Conservation (phyloP, 306 rosid genomes). For the Pachyrhizus erosus region DNA sequence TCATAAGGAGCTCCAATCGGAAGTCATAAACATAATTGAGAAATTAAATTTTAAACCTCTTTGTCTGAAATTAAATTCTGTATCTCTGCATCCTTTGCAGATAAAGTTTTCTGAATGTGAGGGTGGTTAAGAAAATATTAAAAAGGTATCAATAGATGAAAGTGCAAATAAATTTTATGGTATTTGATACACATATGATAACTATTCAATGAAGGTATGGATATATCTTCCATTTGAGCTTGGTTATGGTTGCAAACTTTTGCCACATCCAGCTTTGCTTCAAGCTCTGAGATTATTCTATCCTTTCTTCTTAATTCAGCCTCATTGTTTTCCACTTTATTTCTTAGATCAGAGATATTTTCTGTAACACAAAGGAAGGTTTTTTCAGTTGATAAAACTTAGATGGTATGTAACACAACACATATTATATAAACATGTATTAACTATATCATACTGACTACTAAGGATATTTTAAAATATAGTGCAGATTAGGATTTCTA, state of each 20-base stretch:
- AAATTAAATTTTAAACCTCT: constrained; percentile 57
- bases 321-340: constrained; percentile 55
- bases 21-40: constrained; percentile 21
- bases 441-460: not conserved
- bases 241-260: constrained; percentile 53
- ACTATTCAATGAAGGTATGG: constrained; percentile 44
- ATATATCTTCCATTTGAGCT: constrained; percentile 72
- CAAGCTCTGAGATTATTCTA: constrained; percentile 71
- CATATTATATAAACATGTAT: not conserved
- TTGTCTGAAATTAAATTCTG: constrained; percentile 66
- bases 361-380: constrained; percentile 46
- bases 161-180: constrained; percentile 18
- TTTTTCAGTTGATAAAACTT: constrained; percentile 33
- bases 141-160: not conserved
- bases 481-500: constrained; percentile 33
- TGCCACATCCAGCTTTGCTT: constrained; percentile 62
- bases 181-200: constrained; percentile 21
- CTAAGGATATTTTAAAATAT: constrained; percentile 1
- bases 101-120: constrained; percentile 69
- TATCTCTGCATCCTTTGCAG: constrained; percentile 61
- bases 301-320: constrained; percentile 65
- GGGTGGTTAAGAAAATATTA: constrained; percentile 57
- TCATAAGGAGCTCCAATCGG: constrained; percentile 32
- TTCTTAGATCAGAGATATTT: constrained; percentile 63
- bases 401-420: not conserved